Evolutionary conservation across 2,329 filamentous ascomycete species (phyloP).

Genomic region (Didymella pomorum): DNA sequence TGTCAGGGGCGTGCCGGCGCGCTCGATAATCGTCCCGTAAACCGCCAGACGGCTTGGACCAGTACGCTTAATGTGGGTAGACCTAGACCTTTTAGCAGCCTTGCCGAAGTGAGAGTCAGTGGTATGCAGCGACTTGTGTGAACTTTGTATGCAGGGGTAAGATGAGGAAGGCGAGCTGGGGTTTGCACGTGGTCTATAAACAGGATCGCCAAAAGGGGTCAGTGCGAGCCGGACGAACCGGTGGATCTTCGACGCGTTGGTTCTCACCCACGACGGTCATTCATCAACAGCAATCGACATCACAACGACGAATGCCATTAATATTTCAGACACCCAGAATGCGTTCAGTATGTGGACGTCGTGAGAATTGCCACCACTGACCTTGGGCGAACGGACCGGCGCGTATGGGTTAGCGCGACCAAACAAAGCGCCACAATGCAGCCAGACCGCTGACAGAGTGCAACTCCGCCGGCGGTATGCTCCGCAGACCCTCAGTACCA

Average conservation of each 20-base stretch:
- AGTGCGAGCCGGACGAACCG: neutral
- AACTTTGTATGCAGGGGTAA: constrained; percentile 2
- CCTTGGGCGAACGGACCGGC: constrained; percentile 3
- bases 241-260: neutral
- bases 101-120: neutral
- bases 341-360: neutral
- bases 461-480: neutral
- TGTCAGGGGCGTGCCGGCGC: constrained; percentile 10
- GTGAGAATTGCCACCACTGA: neutral
- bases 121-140: neutral
- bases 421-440: constrained; percentile 12
- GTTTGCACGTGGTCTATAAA: neutral
- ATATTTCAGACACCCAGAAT: neutral
- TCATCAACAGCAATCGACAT: neutral
- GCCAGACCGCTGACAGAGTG: constrained; percentile 5
- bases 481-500: constrained; percentile 8
- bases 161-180: neutral
- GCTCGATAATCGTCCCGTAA: constrained; percentile 3
- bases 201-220: neutral
- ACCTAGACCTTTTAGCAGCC: constrained; percentile 4
- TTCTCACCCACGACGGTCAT: neutral
- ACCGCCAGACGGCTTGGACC: neutral
- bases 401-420: neutral
- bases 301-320: neutral
- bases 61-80: neutral